Evolutionary conservation across 345 rosid species (phyloP).

Genomic region (Camelina hispida): DNA sequence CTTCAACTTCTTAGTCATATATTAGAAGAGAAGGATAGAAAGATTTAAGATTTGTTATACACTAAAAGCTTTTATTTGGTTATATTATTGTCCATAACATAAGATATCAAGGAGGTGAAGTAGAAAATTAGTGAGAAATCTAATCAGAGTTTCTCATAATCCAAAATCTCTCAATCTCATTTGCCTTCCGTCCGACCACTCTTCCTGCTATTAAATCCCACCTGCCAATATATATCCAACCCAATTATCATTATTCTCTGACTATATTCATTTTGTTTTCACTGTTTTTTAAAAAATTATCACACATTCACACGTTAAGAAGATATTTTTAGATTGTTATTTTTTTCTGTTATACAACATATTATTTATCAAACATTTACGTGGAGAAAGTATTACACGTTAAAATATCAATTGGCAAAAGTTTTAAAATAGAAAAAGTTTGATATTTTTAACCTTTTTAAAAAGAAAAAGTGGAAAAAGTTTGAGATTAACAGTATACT

Average conservation of each 20-base stretch:
- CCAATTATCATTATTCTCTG: too few relatives aligned
- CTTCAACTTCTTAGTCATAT: background rate
- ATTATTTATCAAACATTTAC: too few relatives aligned
- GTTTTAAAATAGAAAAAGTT: too few relatives aligned
- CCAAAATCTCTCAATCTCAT: slow-evolving; percentile 64
- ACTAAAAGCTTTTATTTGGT: background rate
- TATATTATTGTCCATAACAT: background rate
- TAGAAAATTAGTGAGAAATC: background rate
- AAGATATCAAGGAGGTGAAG: background rate
- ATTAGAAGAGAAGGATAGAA: background rate
- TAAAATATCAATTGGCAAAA: too few relatives aligned
- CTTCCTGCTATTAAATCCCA: slow-evolving; percentile 67
- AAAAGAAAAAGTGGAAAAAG: too few relatives aligned
- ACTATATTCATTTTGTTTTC: background rate
- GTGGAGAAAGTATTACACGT: too few relatives aligned
- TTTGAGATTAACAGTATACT: too few relatives aligned
- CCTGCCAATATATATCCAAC: slow-evolving; percentile 21
- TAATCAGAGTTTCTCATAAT: slow-evolving; percentile 36
- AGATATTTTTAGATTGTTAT: too few relatives aligned
- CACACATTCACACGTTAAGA: too few relatives aligned
- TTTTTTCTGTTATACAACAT: too few relatives aligned
- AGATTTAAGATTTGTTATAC: background rate
- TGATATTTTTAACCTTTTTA: too few relatives aligned
- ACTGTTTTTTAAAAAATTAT: too few relatives aligned
- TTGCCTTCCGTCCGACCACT: slow-evolving; percentile 62